Evolutionary conservation across 345 rosid species (phyloP).

Genomic region (Luvunga scandens): DNA sequence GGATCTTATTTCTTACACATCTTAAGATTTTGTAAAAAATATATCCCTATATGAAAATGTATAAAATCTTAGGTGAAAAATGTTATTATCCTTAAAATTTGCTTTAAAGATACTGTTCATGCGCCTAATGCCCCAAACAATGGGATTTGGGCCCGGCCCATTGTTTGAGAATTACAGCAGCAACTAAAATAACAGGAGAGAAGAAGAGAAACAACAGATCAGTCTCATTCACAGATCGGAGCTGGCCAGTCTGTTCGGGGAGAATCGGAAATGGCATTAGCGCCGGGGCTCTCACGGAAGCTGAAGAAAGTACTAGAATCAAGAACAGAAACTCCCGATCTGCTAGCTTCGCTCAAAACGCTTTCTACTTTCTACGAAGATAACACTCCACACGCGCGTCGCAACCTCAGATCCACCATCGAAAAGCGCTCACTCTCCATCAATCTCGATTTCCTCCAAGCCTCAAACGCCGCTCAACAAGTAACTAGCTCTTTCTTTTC

Average conservation of each 20-base stretch:
- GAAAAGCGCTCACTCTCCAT: slow-evolving; percentile 92
- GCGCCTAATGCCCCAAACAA: too few relatives aligned
- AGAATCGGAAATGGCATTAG: slow-evolving; percentile 54
- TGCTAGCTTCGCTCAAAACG: slow-evolving; percentile 73
- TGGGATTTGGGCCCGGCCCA: too few relatives aligned
- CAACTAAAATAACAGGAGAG: too few relatives aligned
- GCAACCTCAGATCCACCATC: slow-evolving; percentile 95
- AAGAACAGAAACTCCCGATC: slow-evolving; percentile 84
- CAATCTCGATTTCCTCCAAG: slow-evolving; percentile 72
- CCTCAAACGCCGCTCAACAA: slow-evolving; percentile 71
- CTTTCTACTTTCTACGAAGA: slow-evolving; percentile 80
- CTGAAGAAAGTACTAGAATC: slow-evolving; percentile 91
- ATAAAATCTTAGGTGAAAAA: too few relatives aligned
- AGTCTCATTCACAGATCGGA: background rate
- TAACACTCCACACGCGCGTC: slow-evolving; percentile 85
- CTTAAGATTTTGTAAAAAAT: too few relatives aligned
- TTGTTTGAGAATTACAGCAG: too few relatives aligned
- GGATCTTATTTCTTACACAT: too few relatives aligned
- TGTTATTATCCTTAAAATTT: too few relatives aligned
- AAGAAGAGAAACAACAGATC: too few relatives aligned
- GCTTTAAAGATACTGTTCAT: too few relatives aligned
- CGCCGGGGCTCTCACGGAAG: slow-evolving; percentile 93
- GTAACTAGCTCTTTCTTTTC: slow-evolving; percentile 11
- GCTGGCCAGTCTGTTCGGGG: background rate
- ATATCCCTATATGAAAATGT: too few relatives aligned